A percentile compares a stretch with the other conserved stretches of the same genome.
Evolutionary conservation across 192 early-diverging fungal genomes (phyloP).

Genomic region (Spizellomyces sp.): DNA sequence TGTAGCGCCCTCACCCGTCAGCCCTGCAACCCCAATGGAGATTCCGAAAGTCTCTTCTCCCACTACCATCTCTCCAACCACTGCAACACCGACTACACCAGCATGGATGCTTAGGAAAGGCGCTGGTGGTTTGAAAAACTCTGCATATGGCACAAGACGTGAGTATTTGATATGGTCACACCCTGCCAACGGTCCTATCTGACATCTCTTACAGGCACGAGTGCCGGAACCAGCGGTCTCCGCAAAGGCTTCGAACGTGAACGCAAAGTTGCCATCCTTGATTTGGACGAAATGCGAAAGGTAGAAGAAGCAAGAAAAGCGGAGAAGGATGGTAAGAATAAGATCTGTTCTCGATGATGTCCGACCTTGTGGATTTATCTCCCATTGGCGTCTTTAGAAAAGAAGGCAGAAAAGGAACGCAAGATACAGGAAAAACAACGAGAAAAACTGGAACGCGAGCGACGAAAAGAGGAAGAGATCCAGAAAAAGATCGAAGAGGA

Average conservation of each 20-base stretch:
- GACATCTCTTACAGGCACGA: too few species aligned
- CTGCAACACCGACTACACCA: neutral
- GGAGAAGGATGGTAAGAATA: neutral
- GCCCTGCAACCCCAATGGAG: too few species aligned
- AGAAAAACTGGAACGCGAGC: too few species aligned
- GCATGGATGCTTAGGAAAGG: neutral
- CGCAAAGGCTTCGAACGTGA: neutral
- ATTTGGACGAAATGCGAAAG: neutral
- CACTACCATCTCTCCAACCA: constrained; percentile 1
- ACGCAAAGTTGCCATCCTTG: neutral
- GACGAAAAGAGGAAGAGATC: too few species aligned
- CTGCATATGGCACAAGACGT: neutral
- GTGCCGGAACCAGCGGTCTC: neutral
- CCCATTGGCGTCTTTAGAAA: neutral
- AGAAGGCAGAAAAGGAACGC: neutral
- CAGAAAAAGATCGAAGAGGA: too few species aligned
- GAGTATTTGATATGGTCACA: too few species aligned
- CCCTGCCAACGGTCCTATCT: too few species aligned
- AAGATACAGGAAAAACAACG: neutral
- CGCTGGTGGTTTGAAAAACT: neutral
- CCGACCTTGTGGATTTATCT: neutral
- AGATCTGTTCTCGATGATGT: neutral
- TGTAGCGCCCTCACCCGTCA: too few species aligned
- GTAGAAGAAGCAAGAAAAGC: neutral
- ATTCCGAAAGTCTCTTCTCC: neutral